Percentiles rank a stretch among this genome's conserved stretches.
Evolutionary conservation across 31 red algal genomes (phyloP).

Genomic region (Asparagopsis taxiformis): DNA sequence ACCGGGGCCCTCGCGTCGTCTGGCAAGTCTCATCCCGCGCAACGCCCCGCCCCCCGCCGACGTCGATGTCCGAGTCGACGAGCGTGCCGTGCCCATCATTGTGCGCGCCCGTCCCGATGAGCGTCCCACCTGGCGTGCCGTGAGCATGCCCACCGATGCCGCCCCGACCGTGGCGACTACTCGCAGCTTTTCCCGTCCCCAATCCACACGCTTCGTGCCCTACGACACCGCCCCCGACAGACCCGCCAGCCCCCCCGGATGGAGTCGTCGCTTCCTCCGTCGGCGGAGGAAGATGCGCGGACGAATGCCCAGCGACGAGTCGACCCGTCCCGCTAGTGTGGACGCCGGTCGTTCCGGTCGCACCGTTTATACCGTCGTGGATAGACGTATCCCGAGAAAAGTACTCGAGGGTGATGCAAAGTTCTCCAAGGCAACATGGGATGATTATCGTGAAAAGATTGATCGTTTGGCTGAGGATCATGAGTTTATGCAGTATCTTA

Average conservation of each 20-base stretch:
- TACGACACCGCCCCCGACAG: neutral
- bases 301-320: no score
- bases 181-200: neutral
- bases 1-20: neutral
- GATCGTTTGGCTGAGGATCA: slow-evolving; percentile 36
- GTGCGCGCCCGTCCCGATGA: neutral
- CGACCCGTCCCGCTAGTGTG: no score
- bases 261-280: neutral
- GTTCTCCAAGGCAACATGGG: slow-evolving; percentile 4
- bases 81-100: neutral
- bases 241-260: neutral
- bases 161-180: neutral
- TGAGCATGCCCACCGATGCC: neutral
- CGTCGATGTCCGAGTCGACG: neutral
- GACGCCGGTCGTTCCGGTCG: neutral
- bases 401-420: neutral
- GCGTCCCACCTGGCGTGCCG: neutral
- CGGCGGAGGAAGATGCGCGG: neutral
- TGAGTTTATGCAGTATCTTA: slow-evolving; percentile 37
- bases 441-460: slow-evolving; percentile 33
- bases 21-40: neutral
- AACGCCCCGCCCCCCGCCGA: neutral
- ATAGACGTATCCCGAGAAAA: neutral
- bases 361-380: neutral
- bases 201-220: neutral